These are phyloP conservation scores for Ramularia collo-cygni DNA, from an alignment of 2,329 filamentous ascomycete genomes.

Conservation along the genomic window DNA sequence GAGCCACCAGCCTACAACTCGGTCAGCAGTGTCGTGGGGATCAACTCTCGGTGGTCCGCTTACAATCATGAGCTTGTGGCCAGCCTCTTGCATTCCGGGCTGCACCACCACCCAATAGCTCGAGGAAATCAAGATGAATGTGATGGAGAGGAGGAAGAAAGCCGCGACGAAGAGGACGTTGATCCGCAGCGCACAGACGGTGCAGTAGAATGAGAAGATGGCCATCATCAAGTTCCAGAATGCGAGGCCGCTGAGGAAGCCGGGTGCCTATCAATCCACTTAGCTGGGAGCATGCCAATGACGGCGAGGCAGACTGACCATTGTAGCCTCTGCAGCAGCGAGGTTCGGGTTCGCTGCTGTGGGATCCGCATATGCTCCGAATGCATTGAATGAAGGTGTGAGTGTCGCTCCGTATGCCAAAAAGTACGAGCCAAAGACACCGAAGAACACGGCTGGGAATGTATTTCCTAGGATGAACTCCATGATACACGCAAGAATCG, in stretches of 20 bases:
- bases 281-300: too few species aligned
- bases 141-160: constrained; percentile 17
- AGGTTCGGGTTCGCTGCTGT: constrained; percentile 4
- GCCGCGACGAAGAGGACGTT: constrained; percentile 14
- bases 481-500: constrained; percentile 27
- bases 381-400: constrained; percentile 14
- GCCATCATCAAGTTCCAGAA: constrained; percentile 20
- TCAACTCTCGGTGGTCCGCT: constrained; percentile 1
- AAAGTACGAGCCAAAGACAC: constrained; percentile 21
- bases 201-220: constrained; percentile 17
- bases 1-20: constrained; percentile 12
- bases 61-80: constrained; percentile 5
- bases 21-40: background rate
- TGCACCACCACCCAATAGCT: constrained; percentile 12
- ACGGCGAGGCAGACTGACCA: too few species aligned
- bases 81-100: constrained; percentile 5
- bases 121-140: constrained; percentile 13
- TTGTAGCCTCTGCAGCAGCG: background rate
- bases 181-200: constrained; percentile 12
- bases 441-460: constrained; percentile 21
- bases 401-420: constrained; percentile 14
- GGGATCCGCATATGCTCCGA: constrained; percentile 10
- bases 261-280: background rate
- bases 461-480: constrained; percentile 33
- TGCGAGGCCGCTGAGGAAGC: constrained; percentile 1